Evolutionary conservation across 306 rosid genomes (phyloP), one percentile per base, ranked within the genome.

Genomic region (Malus sylvestris): DNA sequence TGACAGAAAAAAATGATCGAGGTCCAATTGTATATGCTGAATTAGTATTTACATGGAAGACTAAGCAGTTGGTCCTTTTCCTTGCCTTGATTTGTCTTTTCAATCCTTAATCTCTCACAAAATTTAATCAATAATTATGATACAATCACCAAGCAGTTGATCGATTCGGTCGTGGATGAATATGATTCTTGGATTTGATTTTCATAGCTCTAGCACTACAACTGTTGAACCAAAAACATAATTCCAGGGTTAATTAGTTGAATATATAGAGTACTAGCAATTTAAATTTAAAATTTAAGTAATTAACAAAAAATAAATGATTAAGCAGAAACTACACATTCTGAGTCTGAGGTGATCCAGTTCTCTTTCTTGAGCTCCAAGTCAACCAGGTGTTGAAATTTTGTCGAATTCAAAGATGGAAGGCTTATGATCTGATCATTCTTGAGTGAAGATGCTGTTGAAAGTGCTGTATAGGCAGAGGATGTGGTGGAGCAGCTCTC

Each of bases 331-430:
- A 4, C 13, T 32, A 15, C 4, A 95, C 99, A 92, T 77, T 95
- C 98, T 55, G 96, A 90, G 58, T 92, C 98, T 40, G 97, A 90
- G 7, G 99, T 95, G 87, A 92, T 95, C 99, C 99, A 95, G 70
- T 87, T 89, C 79, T 89, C 98, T 70, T 74, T 85, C 84, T 81
- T 88, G n/a, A 81, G 67, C 55, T 74, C 68, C 77, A 20, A 38
- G 16, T 65, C 79, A 61, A 82, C 73, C 67, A 61, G 70, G 33
- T 85, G 77, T 57, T 80, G 75, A 67, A 74, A 69, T 70, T 89
- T 78, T 12, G 62, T 65, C 27, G 90, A 86, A 30, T 66, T 65
- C 68, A 81, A 20, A 55, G 85, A 77, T 51, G 79, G 78, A 73
- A 71, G n/a, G 85, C 22, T 42, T 59, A 82, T 46, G 70, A 49